phyloP scores from a whole-genome alignment of 352 stramenopile genomes.

The Globisporangium carolinianum region DNA sequence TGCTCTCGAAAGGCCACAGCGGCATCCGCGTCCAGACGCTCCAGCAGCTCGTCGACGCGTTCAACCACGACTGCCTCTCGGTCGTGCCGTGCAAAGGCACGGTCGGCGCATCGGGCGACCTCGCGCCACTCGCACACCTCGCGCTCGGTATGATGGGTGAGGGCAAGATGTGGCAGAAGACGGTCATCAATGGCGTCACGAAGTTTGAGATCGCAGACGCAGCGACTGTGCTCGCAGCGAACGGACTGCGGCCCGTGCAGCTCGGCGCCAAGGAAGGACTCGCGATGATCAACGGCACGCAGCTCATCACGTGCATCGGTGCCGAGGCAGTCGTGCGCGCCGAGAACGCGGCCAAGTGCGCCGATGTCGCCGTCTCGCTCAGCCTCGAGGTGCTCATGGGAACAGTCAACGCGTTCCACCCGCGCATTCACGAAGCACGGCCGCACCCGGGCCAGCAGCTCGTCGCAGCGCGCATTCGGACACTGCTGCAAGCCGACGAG shows the following conservation, averaged over 20 bases:
- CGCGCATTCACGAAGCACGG: conserved; percentile 80
- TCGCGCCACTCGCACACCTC: conserved; percentile 83
- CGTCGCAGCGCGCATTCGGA: conserved; percentile 75
- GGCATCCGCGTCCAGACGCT: conserved; percentile 77
- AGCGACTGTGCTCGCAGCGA: conserved; percentile 57
- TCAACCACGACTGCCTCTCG: conserved; percentile 84
- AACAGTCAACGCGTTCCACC: conserved; percentile 85
- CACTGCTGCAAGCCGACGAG: conserved; percentile 66
- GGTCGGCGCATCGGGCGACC: conserved; percentile 83
- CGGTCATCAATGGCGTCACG: conserved; percentile 27
- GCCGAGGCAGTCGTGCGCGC: conserved; percentile 74
- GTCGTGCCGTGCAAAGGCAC: conserved; percentile 81
- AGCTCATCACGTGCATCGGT: conserved; percentile 85
- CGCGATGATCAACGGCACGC: conserved; percentile 89
- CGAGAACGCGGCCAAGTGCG: conserved; percentile 63
- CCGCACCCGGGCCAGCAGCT: conserved; percentile 75
- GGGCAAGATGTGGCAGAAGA: conserved; percentile 82
- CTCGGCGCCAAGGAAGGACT: conserved; percentile 86
- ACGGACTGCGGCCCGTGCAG: conserved; percentile 65
- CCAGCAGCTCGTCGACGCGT: conserved; percentile 70
- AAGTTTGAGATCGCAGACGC: conserved; percentile 50
- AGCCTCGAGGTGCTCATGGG: conserved; percentile 85
- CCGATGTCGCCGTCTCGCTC: conserved; percentile 76
- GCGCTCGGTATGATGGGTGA: conserved; percentile 87
- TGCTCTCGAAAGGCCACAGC: conserved; percentile 84